Percentiles rank a stretch among this genome's conserved stretches.
Conservation (phyloP, 23 red algal species). For the Gracilaria gracilis region DNA sequence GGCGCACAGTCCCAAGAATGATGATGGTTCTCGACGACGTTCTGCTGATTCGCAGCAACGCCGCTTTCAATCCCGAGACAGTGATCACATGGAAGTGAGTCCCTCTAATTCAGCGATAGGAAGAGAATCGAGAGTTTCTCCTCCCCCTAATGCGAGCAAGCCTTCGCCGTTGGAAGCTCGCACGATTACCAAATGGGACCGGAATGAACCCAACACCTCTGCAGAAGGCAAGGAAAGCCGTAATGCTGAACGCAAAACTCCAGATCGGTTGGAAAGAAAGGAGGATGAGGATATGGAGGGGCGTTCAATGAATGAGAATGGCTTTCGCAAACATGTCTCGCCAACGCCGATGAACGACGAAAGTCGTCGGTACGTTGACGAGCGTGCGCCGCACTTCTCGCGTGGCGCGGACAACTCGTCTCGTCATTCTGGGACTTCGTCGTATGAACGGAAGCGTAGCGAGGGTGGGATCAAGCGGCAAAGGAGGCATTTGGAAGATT, state of each 20-base stretch:
- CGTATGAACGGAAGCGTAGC: slow-evolving; percentile 32
- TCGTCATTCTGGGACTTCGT: slow-evolving; percentile 18
- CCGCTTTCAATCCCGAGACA: neutral
- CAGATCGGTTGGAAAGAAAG: slow-evolving; percentile 9
- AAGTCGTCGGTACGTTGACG: slow-evolving; percentile 5
- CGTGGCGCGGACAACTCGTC: slow-evolving; percentile 5
- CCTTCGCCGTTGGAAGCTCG: neutral
- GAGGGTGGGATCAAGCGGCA: slow-evolving; percentile 2
- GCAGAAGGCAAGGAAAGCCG: neutral
- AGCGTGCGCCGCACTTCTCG: neutral
- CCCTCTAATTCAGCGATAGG: neutral
- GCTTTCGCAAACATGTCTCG: slow-evolving; percentile 18
- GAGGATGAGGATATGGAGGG: neutral
- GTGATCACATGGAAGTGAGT: slow-evolving; percentile 18
- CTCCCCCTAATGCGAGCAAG: neutral
- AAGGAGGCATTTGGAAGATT: slow-evolving; percentile 5
- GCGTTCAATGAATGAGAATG: neutral
- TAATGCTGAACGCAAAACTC: neutral
- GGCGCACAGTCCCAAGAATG: neutral
- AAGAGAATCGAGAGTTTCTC: neutral
- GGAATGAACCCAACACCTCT: neutral
- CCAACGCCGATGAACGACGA: neutral
- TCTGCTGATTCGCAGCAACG: neutral
- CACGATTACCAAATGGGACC: neutral
- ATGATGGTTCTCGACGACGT: neutral